These are phyloP conservation scores for Tetracladium maxilliforme DNA, from an alignment of 2,329 filamentous ascomycete species.

Conservation along the genomic window DNA sequence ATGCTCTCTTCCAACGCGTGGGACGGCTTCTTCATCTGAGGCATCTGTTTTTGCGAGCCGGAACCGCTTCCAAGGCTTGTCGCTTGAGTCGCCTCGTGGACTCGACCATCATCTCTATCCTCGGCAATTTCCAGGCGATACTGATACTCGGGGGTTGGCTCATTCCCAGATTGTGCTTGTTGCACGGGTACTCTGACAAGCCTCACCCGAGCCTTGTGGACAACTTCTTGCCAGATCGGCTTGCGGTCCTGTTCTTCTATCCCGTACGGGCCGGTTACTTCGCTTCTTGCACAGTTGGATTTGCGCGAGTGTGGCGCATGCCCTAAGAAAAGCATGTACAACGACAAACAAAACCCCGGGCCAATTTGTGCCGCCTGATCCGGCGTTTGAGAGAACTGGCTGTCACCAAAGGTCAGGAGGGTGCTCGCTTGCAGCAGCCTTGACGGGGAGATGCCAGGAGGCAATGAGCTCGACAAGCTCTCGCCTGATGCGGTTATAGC, in stretches of 20 bases:
- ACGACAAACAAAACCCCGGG: slow-evolving; percentile 68
- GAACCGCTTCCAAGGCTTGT: too few species aligned
- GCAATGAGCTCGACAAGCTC: slow-evolving; percentile 65
- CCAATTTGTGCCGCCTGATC: slow-evolving; percentile 64
- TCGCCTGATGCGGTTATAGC: slow-evolving; percentile 91
- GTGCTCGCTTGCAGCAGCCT: slow-evolving; percentile 85
- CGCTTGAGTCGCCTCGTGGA: slow-evolving; percentile 51
- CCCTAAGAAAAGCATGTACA: slow-evolving; percentile 90
- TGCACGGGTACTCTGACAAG: slow-evolving; percentile 25
- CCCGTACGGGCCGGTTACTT: too few species aligned
- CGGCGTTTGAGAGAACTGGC: slow-evolving; percentile 57
- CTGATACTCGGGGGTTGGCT: slow-evolving; percentile 40
- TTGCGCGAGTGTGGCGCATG: slow-evolving; percentile 37
- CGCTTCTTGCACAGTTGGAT: slow-evolving; percentile 35
- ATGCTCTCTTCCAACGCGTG: slow-evolving; percentile 48
- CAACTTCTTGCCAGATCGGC: slow-evolving; percentile 92
- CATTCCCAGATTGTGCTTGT: slow-evolving; percentile 14
- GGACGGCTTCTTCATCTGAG: slow-evolving; percentile 35
- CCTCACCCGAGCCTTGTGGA: slow-evolving; percentile 81
- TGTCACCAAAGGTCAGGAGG: slow-evolving; percentile 75
- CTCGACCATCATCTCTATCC: slow-evolving; percentile 54
- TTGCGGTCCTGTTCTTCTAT: too few species aligned
- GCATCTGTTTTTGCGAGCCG: slow-evolving; percentile 45
- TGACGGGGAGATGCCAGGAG: slow-evolving; percentile 76
- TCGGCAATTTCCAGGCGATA: slow-evolving; percentile 58